phyloP scores from a whole-genome alignment of 768 basidiomycete genomes.

The Pulveroboletus sp. region DNA sequence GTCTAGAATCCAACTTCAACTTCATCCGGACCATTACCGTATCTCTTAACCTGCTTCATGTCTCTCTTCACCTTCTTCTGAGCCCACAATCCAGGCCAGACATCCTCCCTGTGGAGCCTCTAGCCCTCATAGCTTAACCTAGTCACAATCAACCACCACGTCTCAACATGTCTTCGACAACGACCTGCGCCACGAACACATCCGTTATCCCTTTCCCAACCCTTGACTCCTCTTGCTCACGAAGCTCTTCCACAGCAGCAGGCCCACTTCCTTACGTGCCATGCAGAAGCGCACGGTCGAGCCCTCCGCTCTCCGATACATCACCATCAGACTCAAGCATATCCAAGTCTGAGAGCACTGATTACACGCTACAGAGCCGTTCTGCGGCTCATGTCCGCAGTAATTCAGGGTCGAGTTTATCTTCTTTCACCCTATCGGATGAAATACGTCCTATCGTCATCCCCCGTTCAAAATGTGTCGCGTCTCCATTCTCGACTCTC shows the following conservation, averaged over 20 bases:
- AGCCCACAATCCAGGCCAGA: conserved; percentile 8
- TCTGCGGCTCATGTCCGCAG: conserved; percentile 9
- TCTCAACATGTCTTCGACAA: conserved; percentile 19
- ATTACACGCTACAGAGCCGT: conserved; percentile 2
- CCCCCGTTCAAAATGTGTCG: conserved; percentile 35
- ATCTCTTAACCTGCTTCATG: conserved; percentile 15
- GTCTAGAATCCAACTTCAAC: conserved; percentile 14
- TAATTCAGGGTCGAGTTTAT: conserved; percentile 32
- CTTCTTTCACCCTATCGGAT: conserved; percentile 36
- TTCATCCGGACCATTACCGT: neutral
- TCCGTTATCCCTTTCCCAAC: conserved; percentile 26
- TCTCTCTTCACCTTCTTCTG: conserved; percentile 13
- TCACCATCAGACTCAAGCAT: conserved; percentile 8
- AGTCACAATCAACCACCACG: neutral
- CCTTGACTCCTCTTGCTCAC: conserved; percentile 23
- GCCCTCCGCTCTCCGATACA: conserved; percentile 7
- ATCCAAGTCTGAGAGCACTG: conserved; percentile 4
- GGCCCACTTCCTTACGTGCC: conserved; percentile 62
- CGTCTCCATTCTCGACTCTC: conserved; percentile 24
- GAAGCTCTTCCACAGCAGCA: conserved; percentile 50
- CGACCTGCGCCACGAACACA: conserved; percentile 22
- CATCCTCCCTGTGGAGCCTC: neutral
- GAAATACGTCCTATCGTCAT: conserved; percentile 32
- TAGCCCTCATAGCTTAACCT: neutral
- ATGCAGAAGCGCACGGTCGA: conserved; percentile 36